Base-by-base conservation (phyloP, 2,329 filamentous ascomycete species). In the Westerdykella ornata region DNA sequence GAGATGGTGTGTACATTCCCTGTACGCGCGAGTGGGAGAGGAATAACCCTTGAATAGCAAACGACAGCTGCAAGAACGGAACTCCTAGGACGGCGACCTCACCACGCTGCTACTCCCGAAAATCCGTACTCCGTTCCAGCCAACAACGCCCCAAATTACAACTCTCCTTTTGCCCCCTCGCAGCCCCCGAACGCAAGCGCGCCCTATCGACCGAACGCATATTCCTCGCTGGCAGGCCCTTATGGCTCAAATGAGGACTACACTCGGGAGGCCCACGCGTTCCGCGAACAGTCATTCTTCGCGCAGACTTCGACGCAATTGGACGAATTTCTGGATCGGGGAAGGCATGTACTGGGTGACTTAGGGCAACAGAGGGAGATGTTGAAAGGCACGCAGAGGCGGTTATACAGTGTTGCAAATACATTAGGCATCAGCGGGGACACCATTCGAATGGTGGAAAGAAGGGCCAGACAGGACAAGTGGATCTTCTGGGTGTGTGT, bases 401-500 rank as follows among this genome's bases (percentile, higher is more conserved):
- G 82, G 62, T 73, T 98, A 37, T 97, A 97, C 62, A 90, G 80
- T 54, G 88, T 96, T 15, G 92, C 87, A 5, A 97, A 94, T 62
- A 97, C 92, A 16, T 70, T 98, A 36, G 92, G 92, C 0, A 78
- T 98, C 45, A 94, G 85, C 59, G 89, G 90, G 15, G 90, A 97
- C 63, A 98, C 92, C 2, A 98, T 98, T 51, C 81, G 92, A 35
- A 97, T 92, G 88, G 84, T 98, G 32, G 90, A 97, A 69, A 72
- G 92, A 53, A 76, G 92, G 48, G 88, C 92, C 38, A 85, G 81
- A 65, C 85, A 97, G 72, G 92, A 98, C 65, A 97, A 96, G 69
- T 97, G 89, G 88, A 94, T 98, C 28, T 98, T 98, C 65, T 85
- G 85, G 76, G 84, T 73, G 0, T 88, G 92, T 0, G 88, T 90